Percentiles rank a stretch among this genome's conserved stretches.
These are phyloP conservation scores for Adansonia grandidieri DNA, from an alignment of 441 rosid species.

Conservation along the genomic window DNA sequence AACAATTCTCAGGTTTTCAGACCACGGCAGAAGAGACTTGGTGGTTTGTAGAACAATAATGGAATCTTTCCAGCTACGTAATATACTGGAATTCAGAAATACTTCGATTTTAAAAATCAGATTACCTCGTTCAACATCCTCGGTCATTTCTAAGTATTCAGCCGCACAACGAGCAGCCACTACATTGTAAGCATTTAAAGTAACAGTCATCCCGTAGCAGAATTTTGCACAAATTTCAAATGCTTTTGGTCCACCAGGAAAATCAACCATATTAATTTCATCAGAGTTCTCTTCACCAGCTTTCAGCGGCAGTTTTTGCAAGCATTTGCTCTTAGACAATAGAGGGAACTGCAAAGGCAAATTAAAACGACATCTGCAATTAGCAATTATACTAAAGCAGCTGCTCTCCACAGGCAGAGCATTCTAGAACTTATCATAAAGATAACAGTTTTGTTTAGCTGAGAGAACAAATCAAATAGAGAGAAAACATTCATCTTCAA, in stretches of 20 bases:
- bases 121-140: constrained; percentile 80
- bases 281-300: constrained; percentile 61
- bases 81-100: constrained; percentile 83
- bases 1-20: constrained; percentile 84
- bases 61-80: constrained; percentile 96
- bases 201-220: constrained; percentile 92
- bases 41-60: constrained; percentile 91
- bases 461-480: not conserved
- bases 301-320: constrained; percentile 66
- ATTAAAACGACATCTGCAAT: constrained; percentile 23
- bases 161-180: constrained; percentile 92
- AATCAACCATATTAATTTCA: constrained; percentile 60
- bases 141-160: constrained; percentile 94
- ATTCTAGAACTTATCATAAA: not conserved
- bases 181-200: constrained; percentile 85
- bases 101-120: constrained; percentile 85
- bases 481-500: not conserved
- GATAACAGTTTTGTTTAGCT: not conserved
- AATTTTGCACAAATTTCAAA: constrained; percentile 96
- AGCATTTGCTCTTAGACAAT: constrained; percentile 73
- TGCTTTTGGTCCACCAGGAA: constrained; percentile 91
- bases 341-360: constrained; percentile 78
- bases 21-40: constrained; percentile 77
- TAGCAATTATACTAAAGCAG: not conserved
- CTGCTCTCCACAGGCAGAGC: not conserved